These are phyloP conservation scores for Rugonectria rugulosa DNA, from an alignment of 2,329 filamentous ascomycete species.

Conservation along the genomic window DNA sequence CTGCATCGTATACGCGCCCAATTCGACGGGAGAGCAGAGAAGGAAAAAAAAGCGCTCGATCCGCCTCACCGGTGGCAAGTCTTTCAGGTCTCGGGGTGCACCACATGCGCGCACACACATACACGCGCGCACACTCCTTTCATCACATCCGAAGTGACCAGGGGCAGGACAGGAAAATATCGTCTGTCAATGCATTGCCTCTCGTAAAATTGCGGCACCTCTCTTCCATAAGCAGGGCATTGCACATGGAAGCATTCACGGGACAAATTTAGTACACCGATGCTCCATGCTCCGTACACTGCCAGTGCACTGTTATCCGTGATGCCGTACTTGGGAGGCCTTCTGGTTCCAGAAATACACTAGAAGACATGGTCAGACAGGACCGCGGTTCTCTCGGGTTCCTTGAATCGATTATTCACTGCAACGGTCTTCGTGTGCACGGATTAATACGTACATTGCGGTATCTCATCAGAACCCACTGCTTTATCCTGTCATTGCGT, in stretches of 20 bases:
- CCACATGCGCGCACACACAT: too few species aligned
- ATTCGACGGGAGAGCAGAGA: background rate
- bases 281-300: too few species aligned
- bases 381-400: background rate
- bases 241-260: too few species aligned
- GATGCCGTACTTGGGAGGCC: background rate
- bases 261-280: too few species aligned
- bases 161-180: background rate
- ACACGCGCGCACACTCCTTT: too few species aligned
- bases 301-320: background rate
- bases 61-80: background rate
- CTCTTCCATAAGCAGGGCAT: background rate
- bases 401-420: background rate
- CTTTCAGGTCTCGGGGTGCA: too few species aligned
- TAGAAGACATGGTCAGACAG: constrained; percentile 5
- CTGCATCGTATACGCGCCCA: background rate
- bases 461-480: too few species aligned
- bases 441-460: too few species aligned
- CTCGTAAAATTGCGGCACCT: background rate
- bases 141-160: background rate
- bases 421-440: too few species aligned
- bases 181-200: background rate
- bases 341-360: background rate
- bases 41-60: too few species aligned
- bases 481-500: too few species aligned